Percentiles rank a stretch among this genome's conserved stretches.
phyloP scores from a whole-genome alignment of 257 asterid genomes.

The Solanum etuberosum region DNA sequence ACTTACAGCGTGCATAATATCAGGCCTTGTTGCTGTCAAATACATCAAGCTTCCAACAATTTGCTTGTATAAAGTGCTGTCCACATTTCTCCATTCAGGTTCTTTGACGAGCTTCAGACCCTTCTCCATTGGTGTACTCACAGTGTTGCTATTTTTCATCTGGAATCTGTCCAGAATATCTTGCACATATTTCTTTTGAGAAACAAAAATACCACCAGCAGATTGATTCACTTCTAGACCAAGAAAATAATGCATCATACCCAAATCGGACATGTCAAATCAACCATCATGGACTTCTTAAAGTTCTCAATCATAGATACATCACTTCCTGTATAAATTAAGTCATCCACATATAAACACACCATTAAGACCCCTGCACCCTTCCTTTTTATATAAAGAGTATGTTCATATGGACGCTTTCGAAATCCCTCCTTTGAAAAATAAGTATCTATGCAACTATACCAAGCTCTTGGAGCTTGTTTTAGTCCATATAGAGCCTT shows the following conservation, averaged over 20 bases:
- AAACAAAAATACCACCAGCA: background rate
- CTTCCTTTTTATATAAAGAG: background rate
- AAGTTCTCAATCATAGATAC: background rate
- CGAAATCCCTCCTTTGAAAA: no score
- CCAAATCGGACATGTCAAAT: background rate
- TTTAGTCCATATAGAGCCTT: no score
- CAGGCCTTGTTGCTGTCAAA: background rate
- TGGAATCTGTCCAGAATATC: background rate
- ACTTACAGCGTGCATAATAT: background rate
- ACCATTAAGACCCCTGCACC: background rate
- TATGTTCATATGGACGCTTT: background rate
- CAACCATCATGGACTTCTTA: background rate
- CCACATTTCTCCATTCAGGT: background rate
- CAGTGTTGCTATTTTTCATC: background rate
- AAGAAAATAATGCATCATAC: background rate
- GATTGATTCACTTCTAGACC: no score
- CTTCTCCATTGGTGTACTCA: background rate
- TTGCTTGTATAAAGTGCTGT: background rate
- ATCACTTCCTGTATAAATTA: no score
- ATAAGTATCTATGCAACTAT: no score
- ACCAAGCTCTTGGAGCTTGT: no score
- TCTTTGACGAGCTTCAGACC: no score
- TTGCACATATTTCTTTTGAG: background rate
- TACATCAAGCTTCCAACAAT: no score
- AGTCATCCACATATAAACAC: background rate